These are phyloP conservation scores for Trypanosoma vivax DNA, from an alignment of 208 protist genomes.

Conservation along the genomic window DNA sequence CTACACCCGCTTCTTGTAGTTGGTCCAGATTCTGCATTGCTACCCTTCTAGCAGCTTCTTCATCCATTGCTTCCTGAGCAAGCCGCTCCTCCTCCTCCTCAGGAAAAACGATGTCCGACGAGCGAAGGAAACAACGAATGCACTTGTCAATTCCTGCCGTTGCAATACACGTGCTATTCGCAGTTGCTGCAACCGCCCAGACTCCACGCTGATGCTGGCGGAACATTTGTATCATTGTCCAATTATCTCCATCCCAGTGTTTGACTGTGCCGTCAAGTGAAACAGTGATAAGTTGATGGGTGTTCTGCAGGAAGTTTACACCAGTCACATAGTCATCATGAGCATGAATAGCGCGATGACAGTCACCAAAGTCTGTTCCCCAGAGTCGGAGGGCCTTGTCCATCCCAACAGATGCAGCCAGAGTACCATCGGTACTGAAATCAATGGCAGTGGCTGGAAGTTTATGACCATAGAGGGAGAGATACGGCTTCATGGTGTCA, in stretches of 20 bases:
- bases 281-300: conserved; percentile 97
- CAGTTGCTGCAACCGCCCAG: conserved; percentile 54
- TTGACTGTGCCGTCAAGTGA: conserved; percentile 94
- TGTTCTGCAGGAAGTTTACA: conserved; percentile 93
- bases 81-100: conserved; percentile 82
- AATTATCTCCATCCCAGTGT: conserved; percentile 98
- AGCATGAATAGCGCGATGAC: conserved; percentile 96
- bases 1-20: conserved; percentile 51
- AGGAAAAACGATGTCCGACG: conserved; percentile 86
- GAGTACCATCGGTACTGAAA: conserved; percentile 90
- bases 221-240: conserved; percentile 83
- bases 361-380: conserved; percentile 97
- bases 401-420: conserved; percentile 94
- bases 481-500: conserved; percentile 96
- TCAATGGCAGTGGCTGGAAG: conserved; percentile 92
- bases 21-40: conserved; percentile 55
- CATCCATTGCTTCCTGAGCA: conserved; percentile 85
- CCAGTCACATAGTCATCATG: conserved; percentile 96
- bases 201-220: conserved; percentile 75
- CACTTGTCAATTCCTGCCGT: conserved; percentile 71
- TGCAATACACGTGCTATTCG: conserved; percentile 75
- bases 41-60: conserved; percentile 58
- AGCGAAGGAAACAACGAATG: conserved; percentile 79
- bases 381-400: conserved; percentile 99
- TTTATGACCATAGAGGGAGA: conserved; percentile 98